Evolutionary conservation across 2,329 filamentous ascomycete genomes (phyloP), one percentile per base, ranked within the genome.

Genomic region (Thelonectria discophora): DNA sequence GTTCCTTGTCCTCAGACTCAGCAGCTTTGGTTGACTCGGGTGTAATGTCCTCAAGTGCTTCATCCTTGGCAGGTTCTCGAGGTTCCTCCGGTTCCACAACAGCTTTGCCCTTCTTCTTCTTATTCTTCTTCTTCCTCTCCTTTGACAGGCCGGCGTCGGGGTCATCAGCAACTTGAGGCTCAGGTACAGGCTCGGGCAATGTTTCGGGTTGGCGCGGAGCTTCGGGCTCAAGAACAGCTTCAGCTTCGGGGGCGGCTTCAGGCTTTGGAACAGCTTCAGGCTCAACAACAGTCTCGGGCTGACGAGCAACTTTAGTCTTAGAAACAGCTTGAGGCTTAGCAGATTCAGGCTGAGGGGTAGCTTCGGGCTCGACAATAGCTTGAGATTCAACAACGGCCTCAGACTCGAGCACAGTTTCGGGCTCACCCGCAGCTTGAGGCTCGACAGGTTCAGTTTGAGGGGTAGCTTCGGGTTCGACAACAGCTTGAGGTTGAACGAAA

Each of bases 81-180:
- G 45, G 21, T 18, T 50, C 43, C 24, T 34, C 24, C 5, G 15
- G 5, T 6, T 48, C 34, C 2, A 37, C 20, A 17, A 13, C 40
- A 10, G n/a, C 50, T 67, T 32, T 62, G 8, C n/a, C 32, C 54
- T 50, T 65, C 56, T 53, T 57, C 50, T 54, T 65, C 46, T 30
- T 63, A 50, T 39, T 34, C 53, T 17, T 60, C 52, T 69, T 69
- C 48, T 60, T 70, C 58, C 67, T 60, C 30, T 67, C 68, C 59
- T 69, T 71, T 3, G 65, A 65, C 4, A 65, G 56, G 21, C 56
- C 60, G n/a, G 45, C 54, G 24, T 30, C 24, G 40, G 30, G 21
- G 32, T 49, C 43, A 34, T 27, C 24, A 6, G 34, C 34, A 11
- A 2, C 8, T 37, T 37, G 34, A 37, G 34, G 34, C 34, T 37